These are phyloP conservation scores for Candida namnaoensis DNA, from an alignment of 805 yeast genomes.

Conservation along the genomic window DNA sequence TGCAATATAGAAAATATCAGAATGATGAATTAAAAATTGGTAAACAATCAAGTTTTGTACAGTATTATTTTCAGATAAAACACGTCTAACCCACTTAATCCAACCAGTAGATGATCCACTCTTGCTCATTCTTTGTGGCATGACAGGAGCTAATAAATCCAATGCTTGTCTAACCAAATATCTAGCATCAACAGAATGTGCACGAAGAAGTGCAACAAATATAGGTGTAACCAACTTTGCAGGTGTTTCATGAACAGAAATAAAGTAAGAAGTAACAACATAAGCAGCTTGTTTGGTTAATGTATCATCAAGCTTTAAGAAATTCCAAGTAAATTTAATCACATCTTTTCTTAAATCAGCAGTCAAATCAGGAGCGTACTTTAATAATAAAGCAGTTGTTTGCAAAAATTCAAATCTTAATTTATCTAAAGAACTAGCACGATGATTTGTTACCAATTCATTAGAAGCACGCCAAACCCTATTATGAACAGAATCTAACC, in stretches of 20 bases:
- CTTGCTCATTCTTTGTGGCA: constrained; percentile 55
- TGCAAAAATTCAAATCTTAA: constrained; percentile 75
- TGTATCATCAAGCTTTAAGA: constrained; percentile 80
- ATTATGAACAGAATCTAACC: constrained; percentile 58
- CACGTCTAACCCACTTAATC: constrained; percentile 94
- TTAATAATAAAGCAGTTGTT: constrained; percentile 67
- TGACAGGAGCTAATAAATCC: constrained; percentile 81
- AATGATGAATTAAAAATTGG: constrained; percentile 80
- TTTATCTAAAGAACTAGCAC: constrained; percentile 64
- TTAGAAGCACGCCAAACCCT: constrained; percentile 67
- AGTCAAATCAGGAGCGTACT: constrained; percentile 53
- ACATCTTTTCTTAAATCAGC: constrained; percentile 68
- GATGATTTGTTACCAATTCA: constrained; percentile 39
- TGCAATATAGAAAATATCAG: constrained; percentile 76
- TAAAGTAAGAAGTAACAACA: constrained; percentile 78
- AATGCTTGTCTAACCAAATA: constrained; percentile 79
- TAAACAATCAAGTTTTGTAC: constrained; percentile 82
- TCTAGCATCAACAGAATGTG: constrained; percentile 80
- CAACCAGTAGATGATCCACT: constrained; percentile 48
- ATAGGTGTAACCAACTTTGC: constrained; percentile 83
- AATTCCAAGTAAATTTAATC: constrained; percentile 92
- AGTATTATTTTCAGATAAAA: constrained; percentile 82
- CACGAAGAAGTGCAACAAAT: constrained; percentile 79
- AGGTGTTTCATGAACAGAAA: constrained; percentile 83
- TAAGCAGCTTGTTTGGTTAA: constrained; percentile 90